Conservation (phyloP, 148 eudicot genomes). For the Spergularia marina region DNA sequence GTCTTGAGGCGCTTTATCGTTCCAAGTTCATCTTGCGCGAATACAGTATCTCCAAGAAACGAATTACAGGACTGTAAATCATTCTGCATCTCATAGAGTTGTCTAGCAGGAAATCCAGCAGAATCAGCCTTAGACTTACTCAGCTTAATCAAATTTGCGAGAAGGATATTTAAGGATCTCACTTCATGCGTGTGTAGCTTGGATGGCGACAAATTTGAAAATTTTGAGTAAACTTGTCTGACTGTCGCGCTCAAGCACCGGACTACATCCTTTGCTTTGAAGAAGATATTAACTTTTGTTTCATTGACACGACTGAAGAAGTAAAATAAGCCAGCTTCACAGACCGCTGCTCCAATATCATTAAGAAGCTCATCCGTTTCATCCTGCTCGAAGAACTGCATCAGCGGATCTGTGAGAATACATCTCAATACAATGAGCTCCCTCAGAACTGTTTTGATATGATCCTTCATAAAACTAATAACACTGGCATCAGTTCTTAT, state of each 20-base stretch:
- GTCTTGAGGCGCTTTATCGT: not conserved
- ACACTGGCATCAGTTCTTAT: not conserved
- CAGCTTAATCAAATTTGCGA: not conserved
- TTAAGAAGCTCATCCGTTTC: not conserved
- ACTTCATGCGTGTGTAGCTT: not conserved
- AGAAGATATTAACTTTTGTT: not conserved
- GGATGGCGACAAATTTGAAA: not conserved
- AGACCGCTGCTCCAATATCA: not conserved
- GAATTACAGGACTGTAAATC: not conserved
- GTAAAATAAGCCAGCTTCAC: not conserved
- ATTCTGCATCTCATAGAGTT: not conserved
- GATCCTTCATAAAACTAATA: not conserved
- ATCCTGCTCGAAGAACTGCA: not conserved
- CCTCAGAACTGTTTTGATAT: not conserved
- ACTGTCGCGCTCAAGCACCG: not conserved
- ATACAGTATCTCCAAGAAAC: not conserved
- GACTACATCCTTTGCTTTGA: not conserved
- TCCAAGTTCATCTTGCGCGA: not conserved
- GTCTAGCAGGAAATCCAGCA: not conserved
- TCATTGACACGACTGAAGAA: not conserved
- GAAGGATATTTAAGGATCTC: not conserved
- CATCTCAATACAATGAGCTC: not conserved
- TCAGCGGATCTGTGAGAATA: slow-evolving; percentile 2
- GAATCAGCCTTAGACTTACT: not conserved
- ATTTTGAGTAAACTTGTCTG: not conserved